phyloP scores from a whole-genome alignment of 768 basidiomycete species.

The Imleria badia region DNA sequence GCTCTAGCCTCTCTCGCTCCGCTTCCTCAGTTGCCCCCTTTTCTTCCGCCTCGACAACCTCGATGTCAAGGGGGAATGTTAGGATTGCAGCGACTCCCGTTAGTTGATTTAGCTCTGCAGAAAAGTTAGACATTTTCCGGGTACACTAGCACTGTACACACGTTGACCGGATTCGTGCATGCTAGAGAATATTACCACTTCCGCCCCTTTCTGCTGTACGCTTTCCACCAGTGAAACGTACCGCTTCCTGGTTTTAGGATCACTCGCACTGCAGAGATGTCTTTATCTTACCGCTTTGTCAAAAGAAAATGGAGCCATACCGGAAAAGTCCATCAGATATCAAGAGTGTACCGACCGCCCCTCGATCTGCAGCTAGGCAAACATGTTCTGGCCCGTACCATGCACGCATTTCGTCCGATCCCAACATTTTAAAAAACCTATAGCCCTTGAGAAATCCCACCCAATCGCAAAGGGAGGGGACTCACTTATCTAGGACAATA shows the following conservation, averaged over 20 bases:
- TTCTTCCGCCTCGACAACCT: conserved; percentile 94
- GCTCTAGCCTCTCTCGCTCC: conserved; percentile 15
- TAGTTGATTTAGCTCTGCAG: conserved; percentile 87
- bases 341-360: conserved; percentile 89
- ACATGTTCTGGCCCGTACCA: conserved; percentile 99
- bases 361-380: conserved; percentile 83
- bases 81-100: conserved; percentile 95
- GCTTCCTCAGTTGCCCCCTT: conserved; percentile 59
- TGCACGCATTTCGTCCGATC: conserved; percentile 89
- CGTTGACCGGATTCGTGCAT: conserved; percentile 99
- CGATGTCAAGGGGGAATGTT: conserved; percentile 93
- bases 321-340: conserved; percentile 96
- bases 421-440: conserved; percentile 98
- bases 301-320: conserved; percentile 38
- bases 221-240: conserved; percentile 89
- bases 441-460: not conserved
- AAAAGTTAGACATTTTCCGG: not conserved
- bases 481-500: conserved; percentile 82
- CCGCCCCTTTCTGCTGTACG: conserved; percentile 84
- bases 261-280: conserved; percentile 60
- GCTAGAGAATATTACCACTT: conserved; percentile 96
- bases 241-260: conserved; percentile 72
- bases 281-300: not conserved
- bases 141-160: conserved; percentile 40
- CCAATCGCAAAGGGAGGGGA: not conserved